phyloP scores from a whole-genome alignment of 139 green algal genomes.

The Dunaliella primolecta region DNA sequence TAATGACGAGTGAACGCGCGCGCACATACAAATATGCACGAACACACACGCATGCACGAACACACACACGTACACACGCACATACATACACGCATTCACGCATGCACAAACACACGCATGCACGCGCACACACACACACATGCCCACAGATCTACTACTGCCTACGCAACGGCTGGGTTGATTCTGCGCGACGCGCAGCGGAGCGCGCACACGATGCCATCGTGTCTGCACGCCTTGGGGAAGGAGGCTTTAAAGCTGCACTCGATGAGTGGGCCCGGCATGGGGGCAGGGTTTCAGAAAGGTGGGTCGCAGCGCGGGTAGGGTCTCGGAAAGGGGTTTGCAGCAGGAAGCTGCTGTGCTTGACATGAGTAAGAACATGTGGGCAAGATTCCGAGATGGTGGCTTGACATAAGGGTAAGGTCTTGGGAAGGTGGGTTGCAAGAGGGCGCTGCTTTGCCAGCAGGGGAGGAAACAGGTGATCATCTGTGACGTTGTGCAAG shows the following conservation, averaged over 20 bases:
- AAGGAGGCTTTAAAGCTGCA: slow-evolving; percentile 14
- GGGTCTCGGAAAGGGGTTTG: not conserved
- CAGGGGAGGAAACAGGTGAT: too few relatives aligned
- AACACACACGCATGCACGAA: not conserved
- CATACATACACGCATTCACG: not conserved
- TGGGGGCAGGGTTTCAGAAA: slow-evolving; percentile 27
- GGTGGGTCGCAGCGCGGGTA: too few relatives aligned
- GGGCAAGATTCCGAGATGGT: too few relatives aligned
- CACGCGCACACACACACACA: not conserved
- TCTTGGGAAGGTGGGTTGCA: too few relatives aligned
- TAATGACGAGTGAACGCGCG: not conserved
- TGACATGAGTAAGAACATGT: too few relatives aligned
- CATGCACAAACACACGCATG: not conserved
- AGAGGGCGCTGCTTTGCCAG: too few relatives aligned
- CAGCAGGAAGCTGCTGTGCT: too few relatives aligned
- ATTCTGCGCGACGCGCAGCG: slow-evolving; percentile 53
- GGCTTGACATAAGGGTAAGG: too few relatives aligned
- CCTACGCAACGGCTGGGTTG: slow-evolving; percentile 63
- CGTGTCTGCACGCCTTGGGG: not conserved
- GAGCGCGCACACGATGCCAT: slow-evolving; percentile 40
- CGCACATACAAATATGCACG: not conserved
- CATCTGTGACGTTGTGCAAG: too few relatives aligned
- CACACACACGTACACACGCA: not conserved
- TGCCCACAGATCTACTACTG: slow-evolving; percentile 61
- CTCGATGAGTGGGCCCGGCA: slow-evolving; percentile 45